Conservation (phyloP, 1,284 basidiomycete genomes). For the Naganishia liquefaciens region DNA sequence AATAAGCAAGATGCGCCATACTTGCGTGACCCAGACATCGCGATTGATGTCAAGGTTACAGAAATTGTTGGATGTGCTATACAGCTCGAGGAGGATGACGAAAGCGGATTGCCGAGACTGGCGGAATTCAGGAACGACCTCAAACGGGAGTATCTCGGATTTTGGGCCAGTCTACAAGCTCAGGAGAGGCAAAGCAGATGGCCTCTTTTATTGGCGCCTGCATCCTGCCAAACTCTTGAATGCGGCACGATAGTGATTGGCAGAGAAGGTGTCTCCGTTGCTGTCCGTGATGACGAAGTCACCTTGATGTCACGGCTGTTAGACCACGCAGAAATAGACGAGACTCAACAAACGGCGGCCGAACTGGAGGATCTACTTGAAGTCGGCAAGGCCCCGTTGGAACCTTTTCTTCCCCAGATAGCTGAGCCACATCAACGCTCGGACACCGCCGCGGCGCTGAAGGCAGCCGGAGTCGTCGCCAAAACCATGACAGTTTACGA, state of each 20-base stretch:
- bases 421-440: background rate
- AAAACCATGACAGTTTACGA: constrained; percentile 16
- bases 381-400: background rate
- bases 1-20: constrained; percentile 34
- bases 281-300: constrained; percentile 68
- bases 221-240: constrained; percentile 38
- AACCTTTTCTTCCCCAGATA: constrained; percentile 8
- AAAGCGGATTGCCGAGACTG: constrained; percentile 75
- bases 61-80: constrained; percentile 85
- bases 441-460: constrained; percentile 8
- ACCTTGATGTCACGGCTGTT: constrained; percentile 56
- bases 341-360: constrained; percentile 17
- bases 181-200: constrained; percentile 79
- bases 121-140: constrained; percentile 68
- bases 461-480: constrained; percentile 5
- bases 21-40: constrained; percentile 60
- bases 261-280: constrained; percentile 69
- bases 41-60: constrained; percentile 72
- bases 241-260: constrained; percentile 64
- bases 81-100: constrained; percentile 67
- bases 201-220: constrained; percentile 67
- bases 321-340: constrained; percentile 34
- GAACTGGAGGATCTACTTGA: constrained; percentile 17
- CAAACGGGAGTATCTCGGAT: constrained; percentile 89
- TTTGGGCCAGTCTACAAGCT: constrained; percentile 82